Percentiles rank a stretch among this genome's conserved stretches.
These are phyloP conservation scores for Candida broadrunensis DNA, from an alignment of 805 yeast species.

Conservation along the genomic window DNA sequence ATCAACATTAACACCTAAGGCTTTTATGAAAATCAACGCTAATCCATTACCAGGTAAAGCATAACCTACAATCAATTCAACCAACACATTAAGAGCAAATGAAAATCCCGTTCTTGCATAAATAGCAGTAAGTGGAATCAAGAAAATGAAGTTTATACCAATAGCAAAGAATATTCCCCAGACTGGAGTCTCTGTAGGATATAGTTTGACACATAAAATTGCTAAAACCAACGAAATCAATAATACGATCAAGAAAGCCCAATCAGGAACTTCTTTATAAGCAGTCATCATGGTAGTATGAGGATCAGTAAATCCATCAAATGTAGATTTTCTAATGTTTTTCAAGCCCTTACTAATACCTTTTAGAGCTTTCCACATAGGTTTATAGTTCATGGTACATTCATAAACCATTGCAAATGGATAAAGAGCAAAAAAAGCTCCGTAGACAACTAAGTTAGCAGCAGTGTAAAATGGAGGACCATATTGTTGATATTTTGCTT, in stretches of 20 bases:
- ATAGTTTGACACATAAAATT: constrained; percentile 25
- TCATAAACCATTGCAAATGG: constrained; percentile 19
- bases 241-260: constrained; percentile 24
- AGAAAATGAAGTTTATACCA: constrained; percentile 47
- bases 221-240: constrained; percentile 28
- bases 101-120: constrained; percentile 46
- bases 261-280: constrained; percentile 36
- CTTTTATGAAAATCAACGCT: constrained; percentile 19
- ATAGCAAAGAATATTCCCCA: constrained; percentile 58
- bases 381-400: constrained; percentile 7
- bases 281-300: constrained; percentile 27
- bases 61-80: constrained; percentile 45
- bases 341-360: constrained; percentile 6
- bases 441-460: constrained; percentile 23
- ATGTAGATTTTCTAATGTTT: constrained; percentile 8
- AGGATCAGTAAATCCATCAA: constrained; percentile 21
- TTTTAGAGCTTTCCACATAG: constrained; percentile 11
- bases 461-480: constrained; percentile 32
- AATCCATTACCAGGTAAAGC: constrained; percentile 23
- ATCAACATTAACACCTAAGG: constrained; percentile 25
- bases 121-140: constrained; percentile 49
- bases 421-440: constrained; percentile 24
- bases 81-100: constrained; percentile 50
- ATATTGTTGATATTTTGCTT: constrained; percentile 15
- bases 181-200: constrained; percentile 50